These are phyloP conservation scores for Linnemannia exigua DNA, from an alignment of 192 early-diverging fungal genomes.

Conservation along the genomic window DNA sequence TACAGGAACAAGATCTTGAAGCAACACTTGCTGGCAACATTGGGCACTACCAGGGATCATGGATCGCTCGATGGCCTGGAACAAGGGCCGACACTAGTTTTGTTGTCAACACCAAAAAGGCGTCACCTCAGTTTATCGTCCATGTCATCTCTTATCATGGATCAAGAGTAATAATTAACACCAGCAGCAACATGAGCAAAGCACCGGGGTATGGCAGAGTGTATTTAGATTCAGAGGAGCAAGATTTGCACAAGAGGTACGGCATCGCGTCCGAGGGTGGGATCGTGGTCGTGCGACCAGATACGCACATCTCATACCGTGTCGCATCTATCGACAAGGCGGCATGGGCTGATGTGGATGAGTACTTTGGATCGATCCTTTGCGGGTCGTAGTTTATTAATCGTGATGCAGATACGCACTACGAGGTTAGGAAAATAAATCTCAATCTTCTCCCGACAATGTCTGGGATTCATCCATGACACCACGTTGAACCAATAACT, in stretches of 20 bases:
- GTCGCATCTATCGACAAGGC: neutral
- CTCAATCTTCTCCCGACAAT: too few relatives aligned
- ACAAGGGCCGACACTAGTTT: neutral
- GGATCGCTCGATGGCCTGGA: neutral
- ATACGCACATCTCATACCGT: conserved; percentile 19
- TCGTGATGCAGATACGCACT: too few relatives aligned
- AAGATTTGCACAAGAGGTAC: conserved; percentile 8
- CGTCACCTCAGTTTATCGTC: neutral
- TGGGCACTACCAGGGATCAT: neutral
- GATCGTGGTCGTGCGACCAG: conserved; percentile 30
- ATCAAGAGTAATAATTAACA: neutral
- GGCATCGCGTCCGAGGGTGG: neutral
- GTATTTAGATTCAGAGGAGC: conserved; percentile 4
- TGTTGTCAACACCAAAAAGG: neutral
- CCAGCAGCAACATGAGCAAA: neutral
- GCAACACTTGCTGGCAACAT: neutral
- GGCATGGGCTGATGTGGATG: conserved; percentile 23
- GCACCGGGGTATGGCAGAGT: neutral
- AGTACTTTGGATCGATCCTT: conserved; percentile 21
- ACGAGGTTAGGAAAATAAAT: too few relatives aligned
- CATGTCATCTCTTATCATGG: neutral
- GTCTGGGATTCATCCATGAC: neutral
- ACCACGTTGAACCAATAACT: neutral
- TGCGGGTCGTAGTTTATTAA: neutral
- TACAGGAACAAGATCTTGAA: neutral